phyloP scores from a whole-genome alignment of 148 eudicot genomes.

The Persicaria tinctoria region DNA sequence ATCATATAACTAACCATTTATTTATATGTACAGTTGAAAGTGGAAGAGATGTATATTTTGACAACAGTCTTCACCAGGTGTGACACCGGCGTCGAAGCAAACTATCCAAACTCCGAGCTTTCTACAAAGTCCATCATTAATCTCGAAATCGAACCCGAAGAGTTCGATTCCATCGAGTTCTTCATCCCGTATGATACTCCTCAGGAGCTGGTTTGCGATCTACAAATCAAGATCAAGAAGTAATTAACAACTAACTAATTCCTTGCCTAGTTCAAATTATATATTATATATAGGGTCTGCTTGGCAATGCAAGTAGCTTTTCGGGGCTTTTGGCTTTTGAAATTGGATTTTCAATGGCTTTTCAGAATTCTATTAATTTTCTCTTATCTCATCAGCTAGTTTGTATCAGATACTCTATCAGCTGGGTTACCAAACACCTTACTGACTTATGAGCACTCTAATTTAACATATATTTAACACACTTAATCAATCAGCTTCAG shows the following conservation, averaged over 20 bases:
- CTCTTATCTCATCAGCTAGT: too few relatives aligned
- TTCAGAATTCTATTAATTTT: too few relatives aligned
- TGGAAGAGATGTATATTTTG: background rate
- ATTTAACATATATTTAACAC: too few relatives aligned
- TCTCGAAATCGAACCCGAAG: background rate
- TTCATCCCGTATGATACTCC: background rate
- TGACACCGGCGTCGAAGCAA: background rate
- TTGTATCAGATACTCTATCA: too few relatives aligned
- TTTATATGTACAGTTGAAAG: constrained; percentile 7
- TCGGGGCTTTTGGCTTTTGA: too few relatives aligned
- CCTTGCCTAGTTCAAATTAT: too few relatives aligned
- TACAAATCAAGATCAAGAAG: constrained; percentile 1
- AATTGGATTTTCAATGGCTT: too few relatives aligned
- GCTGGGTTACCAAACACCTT: too few relatives aligned
- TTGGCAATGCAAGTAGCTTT: too few relatives aligned
- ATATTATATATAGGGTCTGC: too few relatives aligned
- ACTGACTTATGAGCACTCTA: too few relatives aligned
- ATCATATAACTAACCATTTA: background rate
- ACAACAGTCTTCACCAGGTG: constrained; percentile 2
- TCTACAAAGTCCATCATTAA: constrained; percentile 8
- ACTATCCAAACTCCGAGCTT: constrained; percentile 6
- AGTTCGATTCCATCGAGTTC: constrained; percentile 4
- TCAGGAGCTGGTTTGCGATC: background rate
- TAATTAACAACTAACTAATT: background rate
- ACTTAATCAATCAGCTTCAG: too few relatives aligned